Evolutionary conservation across 331 rosid species (phyloP), one percentile per base, ranked within the genome.

Genomic region (Quercus lobata): DNA sequence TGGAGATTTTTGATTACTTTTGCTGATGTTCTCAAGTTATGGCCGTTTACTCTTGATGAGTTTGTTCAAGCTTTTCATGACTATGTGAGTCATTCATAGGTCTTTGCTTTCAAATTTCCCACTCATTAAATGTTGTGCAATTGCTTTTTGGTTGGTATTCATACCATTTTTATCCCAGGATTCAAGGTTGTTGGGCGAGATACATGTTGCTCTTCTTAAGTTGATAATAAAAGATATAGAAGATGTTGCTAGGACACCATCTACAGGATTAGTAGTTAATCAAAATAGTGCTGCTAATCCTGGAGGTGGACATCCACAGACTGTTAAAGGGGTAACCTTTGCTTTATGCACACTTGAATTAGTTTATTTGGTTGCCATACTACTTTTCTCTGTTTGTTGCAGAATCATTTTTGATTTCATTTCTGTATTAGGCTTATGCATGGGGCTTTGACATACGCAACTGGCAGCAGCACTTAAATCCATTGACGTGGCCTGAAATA

Each of bases 161-260:
- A 72, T 87, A 63, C 73, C 35, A 32, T 73, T 66, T 57, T 83
- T 82, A 85, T 87, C 69, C 78, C 89, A 96, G 99, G 99, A 96
- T 87, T 90, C 99, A 56, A 96, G 99, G 89, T 87, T 96, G 88
- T 83, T 92, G 78, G 94, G 97, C 24, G 99, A 96, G 93, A 90
- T 96, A 88, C 97, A 93, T 84, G 92, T 93, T 84, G 84, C 94
- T 77, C 91, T 96, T 82, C 88, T 96, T 73, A 90, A 87, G 87
- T 87, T 92, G 86, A 85, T 92, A 79, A 91, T 96, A 81, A 96
- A 96, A 87, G 99, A 96, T 83, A 93, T 96, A 54, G 99, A 93
- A 87, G 97, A 96, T 90, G 99, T 96, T 88, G 97, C 99, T 61
- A 90, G 99, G 86, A 91, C 97, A 65, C 99, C 98, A 58, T 89